Evolutionary conservation across 179 eudicot species (phyloP).

Genomic region (Spinacia oleracea): DNA sequence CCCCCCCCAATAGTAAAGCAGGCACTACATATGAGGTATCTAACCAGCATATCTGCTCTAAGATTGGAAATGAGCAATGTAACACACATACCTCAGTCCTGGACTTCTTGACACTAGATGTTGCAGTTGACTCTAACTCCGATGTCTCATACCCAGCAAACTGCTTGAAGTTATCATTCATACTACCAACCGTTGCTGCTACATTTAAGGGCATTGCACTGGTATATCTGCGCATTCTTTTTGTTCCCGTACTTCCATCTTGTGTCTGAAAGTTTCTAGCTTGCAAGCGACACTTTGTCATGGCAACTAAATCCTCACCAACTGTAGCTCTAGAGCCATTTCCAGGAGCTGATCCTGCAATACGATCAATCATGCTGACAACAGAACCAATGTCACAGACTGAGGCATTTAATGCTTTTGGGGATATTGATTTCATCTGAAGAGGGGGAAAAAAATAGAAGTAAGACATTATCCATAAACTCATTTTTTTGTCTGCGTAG

Average conservation of each 20-base stretch:
- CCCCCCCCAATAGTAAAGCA: not conserved
- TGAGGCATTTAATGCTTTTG: constrained; percentile 63
- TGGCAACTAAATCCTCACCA: constrained; percentile 97
- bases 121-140: constrained; percentile 86
- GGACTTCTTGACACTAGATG: constrained; percentile 72
- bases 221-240: constrained; percentile 81
- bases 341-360: constrained; percentile 97
- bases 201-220: constrained; percentile 86
- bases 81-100: constrained; percentile 55
- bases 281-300: constrained; percentile 96
- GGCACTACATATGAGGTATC: not conserved
- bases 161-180: constrained; percentile 63
- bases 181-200: constrained; percentile 69
- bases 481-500: not conserved
- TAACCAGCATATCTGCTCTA: no score
- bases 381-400: constrained; percentile 91
- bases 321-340: constrained; percentile 98
- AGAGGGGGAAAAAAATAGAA: constrained; percentile 15
- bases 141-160: constrained; percentile 56
- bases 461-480: constrained; percentile 1
- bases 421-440: constrained; percentile 82
- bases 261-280: constrained; percentile 77
- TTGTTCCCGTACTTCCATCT: constrained; percentile 71
- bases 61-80: not conserved
- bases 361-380: constrained; percentile 90